Conservation (phyloP, 805 yeast genomes). For the Hanseniaspora nectarophila region DNA sequence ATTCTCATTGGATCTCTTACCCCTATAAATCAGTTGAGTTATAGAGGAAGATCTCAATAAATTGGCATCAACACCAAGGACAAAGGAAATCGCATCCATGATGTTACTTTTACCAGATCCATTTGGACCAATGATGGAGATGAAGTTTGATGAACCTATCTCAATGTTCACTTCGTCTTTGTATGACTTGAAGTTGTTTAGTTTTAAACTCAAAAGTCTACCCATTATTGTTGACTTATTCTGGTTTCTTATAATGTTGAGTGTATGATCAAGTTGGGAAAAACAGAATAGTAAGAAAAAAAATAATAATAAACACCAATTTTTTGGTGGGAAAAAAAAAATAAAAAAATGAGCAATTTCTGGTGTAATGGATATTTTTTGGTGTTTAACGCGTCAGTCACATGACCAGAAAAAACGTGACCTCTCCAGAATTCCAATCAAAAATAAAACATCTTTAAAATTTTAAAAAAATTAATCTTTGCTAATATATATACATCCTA, state of each 20-base stretch:
- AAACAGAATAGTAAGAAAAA: not conserved
- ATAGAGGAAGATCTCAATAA: constrained; percentile 65
- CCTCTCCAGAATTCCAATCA: not conserved
- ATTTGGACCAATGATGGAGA: constrained; percentile 94
- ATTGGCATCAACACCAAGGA: constrained; percentile 65
- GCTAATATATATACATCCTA: not conserved
- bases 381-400: constrained; percentile 8
- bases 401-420: not conserved
- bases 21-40: constrained; percentile 73
- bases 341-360: not conserved
- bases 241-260: not conserved
- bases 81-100: constrained; percentile 96
- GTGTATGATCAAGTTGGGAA: not conserved
- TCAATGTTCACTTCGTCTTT: constrained; percentile 64
- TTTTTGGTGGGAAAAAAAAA: not conserved
- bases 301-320: not conserved
- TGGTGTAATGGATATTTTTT: too few relatives aligned
- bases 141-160: constrained; percentile 71
- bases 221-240: constrained; percentile 47
- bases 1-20: constrained; percentile 32
- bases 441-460: not conserved
- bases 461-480: not conserved
- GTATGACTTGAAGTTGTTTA: constrained; percentile 85
- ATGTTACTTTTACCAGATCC: constrained; percentile 96
- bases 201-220: constrained; percentile 61